A percentile compares a stretch with the other conserved stretches of the same genome.
These are phyloP conservation scores for Chloris gayana DNA, from an alignment of 176 grass and related monocot species.

Conservation along the genomic window DNA sequence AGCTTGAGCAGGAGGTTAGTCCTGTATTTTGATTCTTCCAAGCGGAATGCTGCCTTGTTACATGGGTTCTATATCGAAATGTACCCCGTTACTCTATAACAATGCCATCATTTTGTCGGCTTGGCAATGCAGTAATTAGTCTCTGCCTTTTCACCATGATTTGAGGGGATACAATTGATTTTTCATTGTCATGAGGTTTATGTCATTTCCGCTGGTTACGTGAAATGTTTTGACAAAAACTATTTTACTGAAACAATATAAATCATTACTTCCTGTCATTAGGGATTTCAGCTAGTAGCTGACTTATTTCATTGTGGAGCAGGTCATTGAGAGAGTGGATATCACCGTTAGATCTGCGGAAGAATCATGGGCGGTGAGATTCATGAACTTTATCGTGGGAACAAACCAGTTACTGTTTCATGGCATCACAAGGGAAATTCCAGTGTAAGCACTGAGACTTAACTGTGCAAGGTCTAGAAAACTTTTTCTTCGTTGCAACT, in stretches of 20 bases:
- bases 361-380: conserved; percentile 73
- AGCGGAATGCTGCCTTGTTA: neutral
- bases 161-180: neutral
- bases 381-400: conserved; percentile 83
- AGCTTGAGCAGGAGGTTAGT: conserved; percentile 83
- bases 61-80: neutral
- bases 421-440: conserved; percentile 83
- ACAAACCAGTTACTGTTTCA: conserved; percentile 77
- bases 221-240: neutral
- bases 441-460: conserved; percentile 60
- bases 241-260: neutral
- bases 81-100: neutral
- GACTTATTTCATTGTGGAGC: conserved; percentile 26
- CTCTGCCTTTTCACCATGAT: neutral
- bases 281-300: neutral
- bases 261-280: neutral
- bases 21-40: conserved; percentile 9
- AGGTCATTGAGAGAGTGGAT: conserved; percentile 77
- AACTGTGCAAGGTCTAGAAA: neutral
- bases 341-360: conserved; percentile 55
- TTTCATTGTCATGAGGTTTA: neutral
- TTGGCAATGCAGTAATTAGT: neutral
- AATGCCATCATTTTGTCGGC: neutral
- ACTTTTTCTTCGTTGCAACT: neutral
- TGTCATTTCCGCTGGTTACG: neutral